Conservation (phyloP, 2,329 filamentous ascomycete genomes). For the Fusarium secorum region DNA sequence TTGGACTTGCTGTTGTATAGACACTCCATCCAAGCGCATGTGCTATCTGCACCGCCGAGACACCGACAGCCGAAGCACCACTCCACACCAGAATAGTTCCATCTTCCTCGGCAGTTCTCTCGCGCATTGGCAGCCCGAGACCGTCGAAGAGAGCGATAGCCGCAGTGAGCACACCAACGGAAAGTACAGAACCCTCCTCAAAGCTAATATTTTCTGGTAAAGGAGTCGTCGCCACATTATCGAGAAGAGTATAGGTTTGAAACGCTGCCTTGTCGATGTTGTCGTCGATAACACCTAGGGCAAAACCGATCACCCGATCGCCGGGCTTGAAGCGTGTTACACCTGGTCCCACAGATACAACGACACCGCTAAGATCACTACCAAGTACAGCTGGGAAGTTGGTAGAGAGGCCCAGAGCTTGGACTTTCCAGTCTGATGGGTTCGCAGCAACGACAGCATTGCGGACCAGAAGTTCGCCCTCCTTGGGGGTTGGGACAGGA, state of each 20-base stretch:
- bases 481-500: not conserved
- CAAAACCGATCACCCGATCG: constrained; percentile 37
- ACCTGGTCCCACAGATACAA: constrained; percentile 5
- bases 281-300: constrained; percentile 45
- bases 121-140: constrained; percentile 11
- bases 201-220: constrained; percentile 13
- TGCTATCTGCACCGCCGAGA: constrained; percentile 22
- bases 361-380: constrained; percentile 19
- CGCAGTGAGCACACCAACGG: not conserved
- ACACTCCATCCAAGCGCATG: constrained; percentile 16
- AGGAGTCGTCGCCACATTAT: fast-evolving
- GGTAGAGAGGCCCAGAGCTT: constrained; percentile 39
- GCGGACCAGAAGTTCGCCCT: not conserved
- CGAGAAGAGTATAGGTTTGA: constrained; percentile 47
- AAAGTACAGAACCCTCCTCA: constrained; percentile 33
- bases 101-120: constrained; percentile 30
- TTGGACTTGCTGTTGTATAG: constrained; percentile 16
- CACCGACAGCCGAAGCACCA: constrained; percentile 41
- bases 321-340: constrained; percentile 10
- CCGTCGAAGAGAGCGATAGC: not conserved
- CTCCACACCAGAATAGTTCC: constrained; percentile 44
- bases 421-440: constrained; percentile 49
- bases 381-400: constrained; percentile 26
- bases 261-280: constrained; percentile 45
- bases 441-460: constrained; percentile 45